Percentiles rank a stretch among this genome's conserved stretches.
Conservation (phyloP, 257 asterid genomes). For the Solanum chmielewskii region DNA sequence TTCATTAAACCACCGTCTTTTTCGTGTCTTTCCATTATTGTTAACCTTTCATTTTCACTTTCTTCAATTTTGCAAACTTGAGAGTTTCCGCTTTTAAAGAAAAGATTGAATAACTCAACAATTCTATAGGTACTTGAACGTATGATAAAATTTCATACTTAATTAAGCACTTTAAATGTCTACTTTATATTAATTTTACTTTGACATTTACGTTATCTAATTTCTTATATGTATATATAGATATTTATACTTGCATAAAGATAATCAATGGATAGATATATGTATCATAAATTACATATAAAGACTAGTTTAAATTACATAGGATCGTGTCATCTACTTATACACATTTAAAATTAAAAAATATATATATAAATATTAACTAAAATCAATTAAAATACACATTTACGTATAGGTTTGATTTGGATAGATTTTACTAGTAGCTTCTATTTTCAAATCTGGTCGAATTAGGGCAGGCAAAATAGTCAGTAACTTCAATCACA, state of each 20-base stretch:
- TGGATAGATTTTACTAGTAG: neutral
- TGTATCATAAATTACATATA: no score
- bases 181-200: no score
- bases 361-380: neutral
- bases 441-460: neutral
- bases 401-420: no score
- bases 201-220: neutral
- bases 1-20: neutral
- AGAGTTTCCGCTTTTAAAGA: neutral
- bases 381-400: neutral
- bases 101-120: neutral
- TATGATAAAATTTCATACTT: neutral
- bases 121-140: neutral
- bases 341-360: accelerated
- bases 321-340: no score
- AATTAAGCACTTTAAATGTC: neutral
- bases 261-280: no score
- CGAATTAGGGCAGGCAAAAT: neutral
- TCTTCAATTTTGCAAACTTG: neutral
- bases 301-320: no score
- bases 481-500: neutral
- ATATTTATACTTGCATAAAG: neutral
- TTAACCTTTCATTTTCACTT: neutral
- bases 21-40: neutral
- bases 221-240: accelerated